Evolutionary conservation across 1,139 yeast species (phyloP), one percentile per base, ranked within the genome.

Genomic region (Candida anutae): DNA sequence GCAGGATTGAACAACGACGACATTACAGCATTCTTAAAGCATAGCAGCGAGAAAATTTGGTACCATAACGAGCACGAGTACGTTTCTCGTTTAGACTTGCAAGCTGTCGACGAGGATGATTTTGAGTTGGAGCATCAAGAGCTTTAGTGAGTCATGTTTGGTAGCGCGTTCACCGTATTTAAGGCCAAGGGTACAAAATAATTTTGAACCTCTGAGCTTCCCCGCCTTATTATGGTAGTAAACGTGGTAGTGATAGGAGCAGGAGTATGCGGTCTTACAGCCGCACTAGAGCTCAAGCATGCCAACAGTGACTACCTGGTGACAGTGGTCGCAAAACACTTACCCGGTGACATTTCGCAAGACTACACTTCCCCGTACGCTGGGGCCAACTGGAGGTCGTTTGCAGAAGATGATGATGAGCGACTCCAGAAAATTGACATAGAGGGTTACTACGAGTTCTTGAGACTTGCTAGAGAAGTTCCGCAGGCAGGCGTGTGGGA

Each of bases 331-430:
- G 65, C 55, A 2, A 50, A 51, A 15, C 54, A 56, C 33, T 30
- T 61, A 12, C 69, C 69, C 1, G 69, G 69, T 3, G 69, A 62
- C 33, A 40, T 53, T 16, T 50, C 60, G 27, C 46, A 48, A 9
- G 49, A 50, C 1, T 62, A 56, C 39, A 50, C 64, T 3, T 59
- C 67, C 1, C 69, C 69, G 2, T 57, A 46, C 39, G 69, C 69
- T 4, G 69, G 69, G 0, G 69, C 67, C 25, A 57, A 59, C 36
- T 62, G 74, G 73, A 59, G 56, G 24, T 62, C 71, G 4, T 64
- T 66, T 46, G 71, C 71, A 1, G 32, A 34, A 2, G 32, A 39
- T 1, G 54, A 53, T 4, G 68, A 66, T 22, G 31, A 27, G 2
- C 38, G 29, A 11, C 47, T 58, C 26, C 69, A 65, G 37, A 38